Percentiles rank a stretch among this genome's conserved stretches.
phyloP scores from a whole-genome alignment of 768 basidiomycete genomes.

The Collybia mongolica region DNA sequence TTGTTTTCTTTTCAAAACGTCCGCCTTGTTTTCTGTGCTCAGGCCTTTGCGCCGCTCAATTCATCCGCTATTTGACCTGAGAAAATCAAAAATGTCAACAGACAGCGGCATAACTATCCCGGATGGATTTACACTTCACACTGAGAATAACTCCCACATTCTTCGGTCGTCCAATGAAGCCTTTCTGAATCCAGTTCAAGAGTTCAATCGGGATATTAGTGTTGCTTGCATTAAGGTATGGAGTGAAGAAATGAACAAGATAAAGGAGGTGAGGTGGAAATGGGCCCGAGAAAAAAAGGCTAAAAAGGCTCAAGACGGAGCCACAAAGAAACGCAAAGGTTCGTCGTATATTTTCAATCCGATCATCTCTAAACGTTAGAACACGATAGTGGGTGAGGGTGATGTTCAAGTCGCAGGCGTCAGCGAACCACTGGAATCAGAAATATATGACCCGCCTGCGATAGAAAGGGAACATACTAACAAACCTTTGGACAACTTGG shows the following conservation, averaged over 20 bases:
- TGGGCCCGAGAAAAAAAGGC: conserved; percentile 48
- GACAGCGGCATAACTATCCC: conserved; percentile 44
- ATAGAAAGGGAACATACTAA: neutral
- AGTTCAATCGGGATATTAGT: conserved; percentile 95
- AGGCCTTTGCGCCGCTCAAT: conserved; percentile 24
- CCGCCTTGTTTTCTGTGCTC: conserved; percentile 9
- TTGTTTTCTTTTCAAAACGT: conserved; percentile 14
- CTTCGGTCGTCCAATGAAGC: conserved; percentile 80
- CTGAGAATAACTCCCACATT: conserved; percentile 80
- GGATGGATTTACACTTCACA: conserved; percentile 75
- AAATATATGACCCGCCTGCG: neutral
- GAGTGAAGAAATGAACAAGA: conserved; percentile 69
- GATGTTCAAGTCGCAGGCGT: no score
- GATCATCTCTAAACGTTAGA: no score
- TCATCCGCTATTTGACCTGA: neutral
- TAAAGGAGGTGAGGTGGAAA: conserved; percentile 63
- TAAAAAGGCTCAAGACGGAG: conserved; percentile 34
- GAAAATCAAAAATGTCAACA: conserved; percentile 19
- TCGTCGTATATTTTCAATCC: conserved; percentile 13
- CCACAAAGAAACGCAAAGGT: conserved; percentile 47
- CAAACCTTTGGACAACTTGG: conserved; percentile 2
- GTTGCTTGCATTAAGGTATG: conserved; percentile 89
- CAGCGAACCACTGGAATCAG: conserved; percentile 8
- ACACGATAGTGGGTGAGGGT: no score
- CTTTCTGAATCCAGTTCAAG: conserved; percentile 96